These are phyloP conservation scores for Filobasidium wieringae DNA, from an alignment of 768 basidiomycete genomes.

Conservation along the genomic window DNA sequence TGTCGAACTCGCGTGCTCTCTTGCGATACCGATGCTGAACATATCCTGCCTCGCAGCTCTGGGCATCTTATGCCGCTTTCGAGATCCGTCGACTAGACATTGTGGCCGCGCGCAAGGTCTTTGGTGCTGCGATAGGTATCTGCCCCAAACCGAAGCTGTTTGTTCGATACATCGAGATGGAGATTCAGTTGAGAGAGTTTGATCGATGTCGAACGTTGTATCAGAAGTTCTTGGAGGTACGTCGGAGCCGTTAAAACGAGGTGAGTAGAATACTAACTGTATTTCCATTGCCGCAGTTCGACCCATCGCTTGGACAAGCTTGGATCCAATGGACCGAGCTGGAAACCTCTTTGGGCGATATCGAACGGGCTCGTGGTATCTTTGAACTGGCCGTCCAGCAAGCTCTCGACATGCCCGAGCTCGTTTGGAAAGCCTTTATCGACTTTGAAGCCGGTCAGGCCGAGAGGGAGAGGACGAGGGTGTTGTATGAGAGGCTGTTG, in stretches of 20 bases:
- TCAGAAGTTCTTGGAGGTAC: conserved; percentile 83
- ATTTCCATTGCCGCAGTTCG: conserved; percentile 49
- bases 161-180: conserved; percentile 89
- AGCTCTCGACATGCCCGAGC: conserved; percentile 84
- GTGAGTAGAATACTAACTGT: neutral
- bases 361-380: conserved; percentile 77
- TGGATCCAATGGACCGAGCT: conserved; percentile 96
- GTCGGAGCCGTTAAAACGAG: conserved; percentile 19
- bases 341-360: conserved; percentile 75
- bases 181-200: conserved; percentile 80
- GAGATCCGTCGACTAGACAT: conserved; percentile 76
- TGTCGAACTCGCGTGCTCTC: neutral
- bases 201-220: conserved; percentile 84
- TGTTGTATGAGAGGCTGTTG: conserved; percentile 76
- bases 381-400: conserved; percentile 85
- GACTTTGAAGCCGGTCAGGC: conserved; percentile 94
- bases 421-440: conserved; percentile 59
- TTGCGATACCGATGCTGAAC: neutral
- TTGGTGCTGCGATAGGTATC: conserved; percentile 86
- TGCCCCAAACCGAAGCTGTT: conserved; percentile 91
- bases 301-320: conserved; percentile 76
- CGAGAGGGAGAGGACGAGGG: conserved; percentile 71
- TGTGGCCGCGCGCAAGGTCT: conserved; percentile 68
- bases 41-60: conserved; percentile 47
- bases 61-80: conserved; percentile 84